Evolutionary conservation across 331 rosid species (phyloP), one percentile per base, ranked within the genome.

Genomic region (Pyrus hybrid): DNA sequence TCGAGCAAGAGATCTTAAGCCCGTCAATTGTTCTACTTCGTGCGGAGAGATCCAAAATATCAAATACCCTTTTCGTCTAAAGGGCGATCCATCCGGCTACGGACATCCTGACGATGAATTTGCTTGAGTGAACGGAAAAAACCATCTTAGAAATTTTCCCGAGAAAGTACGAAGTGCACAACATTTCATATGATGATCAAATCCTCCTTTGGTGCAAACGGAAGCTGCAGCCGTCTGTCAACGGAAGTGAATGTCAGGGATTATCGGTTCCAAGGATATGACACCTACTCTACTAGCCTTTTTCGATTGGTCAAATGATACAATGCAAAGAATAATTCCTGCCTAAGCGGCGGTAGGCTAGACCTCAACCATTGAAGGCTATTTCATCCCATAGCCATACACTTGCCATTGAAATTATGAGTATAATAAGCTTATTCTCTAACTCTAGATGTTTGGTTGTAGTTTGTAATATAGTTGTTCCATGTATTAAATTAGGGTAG

Each of bases 71-170:
- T 76, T 70, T 70, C 25, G 49, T 72, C 72, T 49, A 8, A 49
- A 43, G 56, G 70, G 32, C 12, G 68, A 68, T 45, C 76, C 76
- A 62, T 28, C 65, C 25, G 65, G 33, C 71, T 67, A 79, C 33
- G n/a, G 81, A 14, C 78, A 72, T 56, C 72, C 63, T 21, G 78
- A 73, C 49, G 43, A 68, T 3, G 69, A 71, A 28, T 79, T 77
- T 53, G 62, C 66, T 14, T 77, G 69, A 21, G 75, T 21, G 22
- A 25, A 72, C 63, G 25, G 65, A 13, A 60, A 60, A 18, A 32
- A 51, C 75, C 61, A 33, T 81, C 37, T 25, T 76, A 30, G 67
- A 81, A 35, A 43, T 71, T 13, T 32, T n/a, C 33, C 63, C 62
- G 21, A 56, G 75, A 7, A 76, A 76, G 14, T 76, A 72, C 43